phyloP scores from a whole-genome alignment of 2,329 filamentous ascomycete species.

The Cucurbitaria berberidis region DNA sequence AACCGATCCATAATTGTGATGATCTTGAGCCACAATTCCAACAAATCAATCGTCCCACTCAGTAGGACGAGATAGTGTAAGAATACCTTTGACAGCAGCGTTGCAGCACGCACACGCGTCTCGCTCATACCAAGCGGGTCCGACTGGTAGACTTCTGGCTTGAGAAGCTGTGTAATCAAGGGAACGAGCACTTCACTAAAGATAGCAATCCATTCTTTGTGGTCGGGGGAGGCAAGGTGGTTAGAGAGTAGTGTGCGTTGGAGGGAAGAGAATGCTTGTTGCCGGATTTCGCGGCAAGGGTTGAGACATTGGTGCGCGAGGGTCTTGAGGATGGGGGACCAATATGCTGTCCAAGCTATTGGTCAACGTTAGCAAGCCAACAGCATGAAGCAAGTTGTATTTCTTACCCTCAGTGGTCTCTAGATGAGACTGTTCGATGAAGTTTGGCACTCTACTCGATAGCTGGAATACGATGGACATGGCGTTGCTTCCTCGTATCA shows the following conservation, averaged over 20 bases:
- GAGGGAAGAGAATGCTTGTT: constrained; percentile 83
- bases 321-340: constrained; percentile 91
- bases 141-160: constrained; percentile 91
- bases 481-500: constrained; percentile 79
- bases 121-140: constrained; percentile 95
- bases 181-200: constrained; percentile 95
- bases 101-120: constrained; percentile 89
- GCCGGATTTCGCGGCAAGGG: constrained; percentile 88
- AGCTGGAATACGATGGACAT: constrained; percentile 82
- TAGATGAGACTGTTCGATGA: constrained; percentile 92
- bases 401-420: constrained; percentile 78
- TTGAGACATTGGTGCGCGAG: constrained; percentile 91
- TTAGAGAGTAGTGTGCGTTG: constrained; percentile 86
- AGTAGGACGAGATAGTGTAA: constrained; percentile 88
- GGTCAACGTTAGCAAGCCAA: constrained; percentile 10
- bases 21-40: constrained; percentile 90
- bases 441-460: constrained; percentile 78
- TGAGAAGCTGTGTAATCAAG: constrained; percentile 82
- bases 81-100: constrained; percentile 92
- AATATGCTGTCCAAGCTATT: constrained; percentile 93
- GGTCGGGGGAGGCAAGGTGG: constrained; percentile 80
- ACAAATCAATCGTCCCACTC: constrained; percentile 82
- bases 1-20: constrained; percentile 93
- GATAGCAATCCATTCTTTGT: constrained; percentile 92
- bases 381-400: neutral